Base-by-base conservation (phyloP, 2,329 filamentous ascomycete species). In the Pezicula radicicola region DNA sequence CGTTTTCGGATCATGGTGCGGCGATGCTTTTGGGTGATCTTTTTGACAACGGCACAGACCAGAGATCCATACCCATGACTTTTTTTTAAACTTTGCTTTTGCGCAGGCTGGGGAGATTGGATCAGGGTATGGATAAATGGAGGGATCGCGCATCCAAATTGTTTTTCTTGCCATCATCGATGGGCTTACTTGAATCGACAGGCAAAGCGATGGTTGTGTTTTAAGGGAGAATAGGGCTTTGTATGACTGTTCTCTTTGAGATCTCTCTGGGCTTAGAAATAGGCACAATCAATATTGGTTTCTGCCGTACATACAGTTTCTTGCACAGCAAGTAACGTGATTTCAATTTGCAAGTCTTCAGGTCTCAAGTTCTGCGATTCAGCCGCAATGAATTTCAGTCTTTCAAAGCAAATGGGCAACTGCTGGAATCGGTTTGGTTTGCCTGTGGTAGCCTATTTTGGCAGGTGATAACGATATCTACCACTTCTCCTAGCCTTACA, bases 221-320 rank as follows among this genome's bases (percentile, higher is more conserved):
- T 30, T 41, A 49, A 36, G 30, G 43, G 48, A 43, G 27, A 28
- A 9, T 7, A 42, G 45, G 45, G 40, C 43, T 50, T 44, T 35
- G 36, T 9, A 44, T 33, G 55, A 46, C 51, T 54, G 49, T 49
- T 57, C 30, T 33, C 30, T 53, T 60, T 42, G 41, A 25, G 25
- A 51, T 55, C 43, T 56, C 51, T 49, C 47, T 36, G 39, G 47
- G 51, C 52, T 61, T 57, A 51, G 54, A 53, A 55, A 57, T 57
- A 57, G 52, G 56, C 54, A 56, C 60, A 59, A 60, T 59, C 30
- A 33, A 57, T 54, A 52, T 57, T 59, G 51, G 57, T 60, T 62
- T 62, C 58, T 61, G 57, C 58, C 58, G 56, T 48, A 46, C 36
- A 18, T 45, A 12, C 41, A 12, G 27, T 49, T 45, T 33, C 9